Evolutionary conservation across 352 stramenopile genomes (phyloP).

Genomic region (Globisporangium viniferum): DNA sequence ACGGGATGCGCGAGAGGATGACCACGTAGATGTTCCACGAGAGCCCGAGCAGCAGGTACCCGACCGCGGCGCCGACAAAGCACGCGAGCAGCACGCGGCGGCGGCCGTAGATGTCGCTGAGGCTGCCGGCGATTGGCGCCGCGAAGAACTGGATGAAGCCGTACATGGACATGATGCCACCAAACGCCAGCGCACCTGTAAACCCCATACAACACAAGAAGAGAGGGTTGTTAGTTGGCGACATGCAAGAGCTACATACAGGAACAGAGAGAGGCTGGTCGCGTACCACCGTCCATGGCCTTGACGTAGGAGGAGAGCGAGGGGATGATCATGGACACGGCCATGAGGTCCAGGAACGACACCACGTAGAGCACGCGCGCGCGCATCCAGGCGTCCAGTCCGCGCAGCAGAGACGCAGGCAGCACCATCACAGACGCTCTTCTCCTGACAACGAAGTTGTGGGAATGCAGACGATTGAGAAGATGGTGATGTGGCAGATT

Average conservation of each 20-base stretch:
- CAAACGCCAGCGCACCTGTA: slow-evolving; percentile 54
- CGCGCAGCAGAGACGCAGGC: neutral
- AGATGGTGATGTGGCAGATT: too few relatives aligned
- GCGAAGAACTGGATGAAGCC: slow-evolving; percentile 84
- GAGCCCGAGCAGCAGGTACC: slow-evolving; percentile 66
- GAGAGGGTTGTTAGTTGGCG: neutral
- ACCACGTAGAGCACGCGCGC: slow-evolving; percentile 65
- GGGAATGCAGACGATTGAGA: too few relatives aligned
- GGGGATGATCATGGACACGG: slow-evolving; percentile 83
- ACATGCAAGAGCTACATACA: neutral
- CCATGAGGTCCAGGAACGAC: slow-evolving; percentile 80
- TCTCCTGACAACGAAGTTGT: too few relatives aligned
- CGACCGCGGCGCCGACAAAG: slow-evolving; percentile 52
- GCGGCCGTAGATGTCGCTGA: slow-evolving; percentile 74
- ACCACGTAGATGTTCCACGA: slow-evolving; percentile 83
- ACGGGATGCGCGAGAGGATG: slow-evolving; percentile 65
- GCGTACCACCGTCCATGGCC: slow-evolving; percentile 57
- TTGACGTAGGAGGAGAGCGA: slow-evolving; percentile 78
- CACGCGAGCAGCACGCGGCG: slow-evolving; percentile 52
- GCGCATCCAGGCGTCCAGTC: slow-evolving; percentile 25
- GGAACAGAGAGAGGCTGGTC: neutral
- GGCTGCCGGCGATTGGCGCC: slow-evolving; percentile 61
- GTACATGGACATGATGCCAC: slow-evolving; percentile 82
- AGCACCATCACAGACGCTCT: neutral
- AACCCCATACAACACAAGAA: neutral